These are phyloP conservation scores for Apiospora aurea DNA, from an alignment of 2,329 filamentous ascomycete genomes.

Conservation along the genomic window DNA sequence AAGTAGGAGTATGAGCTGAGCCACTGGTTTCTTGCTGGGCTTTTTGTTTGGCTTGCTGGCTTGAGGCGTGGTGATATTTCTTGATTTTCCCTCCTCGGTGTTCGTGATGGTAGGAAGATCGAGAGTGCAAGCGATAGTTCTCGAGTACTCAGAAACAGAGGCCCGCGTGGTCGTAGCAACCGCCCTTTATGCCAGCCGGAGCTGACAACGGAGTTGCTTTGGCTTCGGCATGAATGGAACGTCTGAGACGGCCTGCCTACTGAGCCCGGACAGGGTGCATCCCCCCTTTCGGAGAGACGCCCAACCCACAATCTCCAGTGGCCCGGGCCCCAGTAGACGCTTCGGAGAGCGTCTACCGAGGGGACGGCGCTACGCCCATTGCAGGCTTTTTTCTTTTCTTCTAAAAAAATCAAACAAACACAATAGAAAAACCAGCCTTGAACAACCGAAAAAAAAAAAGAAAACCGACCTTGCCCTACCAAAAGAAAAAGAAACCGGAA, in stretches of 20 bases:
- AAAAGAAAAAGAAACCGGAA: too few relatives aligned
- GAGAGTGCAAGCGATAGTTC: not conserved
- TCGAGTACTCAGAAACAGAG: not conserved
- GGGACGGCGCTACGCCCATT: not conserved
- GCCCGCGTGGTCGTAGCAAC: not conserved
- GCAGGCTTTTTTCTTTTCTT: not conserved
- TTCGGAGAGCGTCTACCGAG: not conserved
- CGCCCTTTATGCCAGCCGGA: not conserved
- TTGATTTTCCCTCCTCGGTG: too few relatives aligned
- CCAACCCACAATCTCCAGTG: not conserved
- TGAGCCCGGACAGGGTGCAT: not conserved
- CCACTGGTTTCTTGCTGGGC: too few relatives aligned
- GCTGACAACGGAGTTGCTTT: slow-evolving; percentile 7
- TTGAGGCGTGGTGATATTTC: too few relatives aligned
- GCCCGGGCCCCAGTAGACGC: not conserved
- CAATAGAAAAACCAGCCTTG: too few relatives aligned
- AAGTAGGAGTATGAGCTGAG: too few relatives aligned
- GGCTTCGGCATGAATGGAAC: not conserved
- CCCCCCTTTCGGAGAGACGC: not conserved
- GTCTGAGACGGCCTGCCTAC: not conserved
- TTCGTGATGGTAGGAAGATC: too few relatives aligned
- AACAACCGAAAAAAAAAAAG: not conserved
- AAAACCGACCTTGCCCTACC: not conserved
- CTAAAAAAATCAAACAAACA: not conserved
- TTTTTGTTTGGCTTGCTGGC: too few relatives aligned